Evolutionary conservation across 2,329 filamentous ascomycete species (phyloP).

Genomic region (Aureobasidium sp.): DNA sequence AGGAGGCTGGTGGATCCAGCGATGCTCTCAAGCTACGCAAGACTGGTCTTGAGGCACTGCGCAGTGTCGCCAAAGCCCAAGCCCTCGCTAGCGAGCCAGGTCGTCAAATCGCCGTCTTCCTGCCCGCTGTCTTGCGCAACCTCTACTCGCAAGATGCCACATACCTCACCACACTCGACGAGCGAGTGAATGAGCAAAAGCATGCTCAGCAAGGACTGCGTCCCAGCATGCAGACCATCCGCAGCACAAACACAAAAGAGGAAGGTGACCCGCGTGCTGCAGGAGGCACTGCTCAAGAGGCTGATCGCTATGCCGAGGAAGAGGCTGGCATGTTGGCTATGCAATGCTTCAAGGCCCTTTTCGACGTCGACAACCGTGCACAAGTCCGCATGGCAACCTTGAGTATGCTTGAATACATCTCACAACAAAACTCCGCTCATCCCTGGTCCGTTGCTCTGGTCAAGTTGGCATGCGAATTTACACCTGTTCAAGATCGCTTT

Average conservation of each 20-base stretch:
- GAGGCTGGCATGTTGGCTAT: conserved; percentile 78
- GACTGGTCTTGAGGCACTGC: conserved; percentile 59
- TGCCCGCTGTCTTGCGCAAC: conserved; percentile 82
- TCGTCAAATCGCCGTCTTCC: conserved; percentile 66
- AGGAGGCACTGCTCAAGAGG: conserved; percentile 75
- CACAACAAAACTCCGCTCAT: conserved; percentile 32
- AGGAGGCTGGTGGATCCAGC: conserved; percentile 46
- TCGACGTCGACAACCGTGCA: conserved; percentile 68
- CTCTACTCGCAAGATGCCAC: conserved; percentile 67
- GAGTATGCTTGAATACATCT: conserved; percentile 66
- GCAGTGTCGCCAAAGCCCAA: conserved; percentile 71
- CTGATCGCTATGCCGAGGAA: conserved; percentile 82
- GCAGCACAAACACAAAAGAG: conserved; percentile 58
- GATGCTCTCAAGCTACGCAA: conserved; percentile 58
- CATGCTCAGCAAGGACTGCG: conserved; percentile 34
- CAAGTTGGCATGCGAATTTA: conserved; percentile 72
- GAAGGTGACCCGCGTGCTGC: conserved; percentile 57
- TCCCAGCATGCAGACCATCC: conserved; percentile 70
- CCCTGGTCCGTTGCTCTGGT: conserved; percentile 78
- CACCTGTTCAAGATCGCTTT: conserved; percentile 89
- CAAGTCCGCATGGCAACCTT: conserved; percentile 73
- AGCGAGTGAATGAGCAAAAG: conserved; percentile 53
- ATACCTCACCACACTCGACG: conserved; percentile 54
- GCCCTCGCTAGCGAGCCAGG: conserved; percentile 66
- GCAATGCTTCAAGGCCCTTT: conserved; percentile 79